Evolutionary conservation across 2,329 filamentous ascomycete genomes (phyloP), one percentile per base, ranked within the genome.

Genomic region (Fusarium humuli): DNA sequence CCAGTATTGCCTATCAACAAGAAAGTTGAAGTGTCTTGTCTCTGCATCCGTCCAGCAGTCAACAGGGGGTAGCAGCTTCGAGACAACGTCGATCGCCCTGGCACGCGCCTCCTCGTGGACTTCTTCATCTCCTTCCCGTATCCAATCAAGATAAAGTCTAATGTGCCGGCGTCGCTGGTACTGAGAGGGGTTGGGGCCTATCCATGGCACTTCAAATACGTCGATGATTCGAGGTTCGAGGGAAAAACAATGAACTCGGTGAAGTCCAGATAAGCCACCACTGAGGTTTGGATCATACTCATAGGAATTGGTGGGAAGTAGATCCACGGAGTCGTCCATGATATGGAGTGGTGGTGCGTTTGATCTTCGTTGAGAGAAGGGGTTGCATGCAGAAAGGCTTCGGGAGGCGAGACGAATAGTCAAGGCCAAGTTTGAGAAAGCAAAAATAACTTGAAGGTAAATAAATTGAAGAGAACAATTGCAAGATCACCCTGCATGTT

Each of bases 351-450:
- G 9, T 37, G 1, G 5, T 11, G 3, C 5, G 18, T 37, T 37
- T 6, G 18, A 11, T 37, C 1, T 7, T n/a, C 34, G 34, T n/a
- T 4, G 18, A 37, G 34, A 37, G 18, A 12, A 4, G 10, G 18
- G 34, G 3, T 11, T 37, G 18, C 1, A 37, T 37, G 10, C 1
- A 4, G 34, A n/a, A 37, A n/a, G 5, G 0, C 10, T 4, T 4
- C 10, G n/a, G 18, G 18, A 37, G 34, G 3, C 18, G 6, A 37
- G 34, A 37, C 5, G 9, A 18, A 18, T 37, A 37, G 16, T 6
- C 16, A 37, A 11, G 32, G 32, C 5, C 10, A 37, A n/a, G 16
- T 9, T 37, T 37, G 32, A 37, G 27, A 29, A 29, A 12, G 9
- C 32, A 34, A 6, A 37, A n/a, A 10, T 16, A 37, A 34, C 3